phyloP scores from a whole-genome alignment of 768 basidiomycete genomes.

The Lyophyllum semitale region DNA sequence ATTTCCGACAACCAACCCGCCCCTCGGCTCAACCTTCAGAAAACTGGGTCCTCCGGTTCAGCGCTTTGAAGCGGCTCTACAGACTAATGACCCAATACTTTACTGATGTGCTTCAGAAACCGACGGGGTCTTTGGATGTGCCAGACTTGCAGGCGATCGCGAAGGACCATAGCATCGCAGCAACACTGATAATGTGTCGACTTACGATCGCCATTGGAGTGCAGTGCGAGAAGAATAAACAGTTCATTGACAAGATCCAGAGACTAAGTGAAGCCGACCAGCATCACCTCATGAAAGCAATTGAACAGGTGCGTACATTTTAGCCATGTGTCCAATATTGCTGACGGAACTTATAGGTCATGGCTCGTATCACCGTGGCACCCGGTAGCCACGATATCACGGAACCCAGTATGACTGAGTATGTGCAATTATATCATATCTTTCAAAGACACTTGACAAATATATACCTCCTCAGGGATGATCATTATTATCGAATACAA shows the following conservation, averaged over 20 bases:
- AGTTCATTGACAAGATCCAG: constrained; percentile 89
- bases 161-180: constrained; percentile 66
- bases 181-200: constrained; percentile 75
- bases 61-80: constrained; percentile 80
- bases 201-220: constrained; percentile 85
- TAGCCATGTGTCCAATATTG: background rate
- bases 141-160: constrained; percentile 88
- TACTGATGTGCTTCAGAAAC: constrained; percentile 79
- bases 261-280: constrained; percentile 80
- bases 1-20: constrained; percentile 69
- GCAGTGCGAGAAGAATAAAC: constrained; percentile 86
- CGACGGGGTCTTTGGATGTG: constrained; percentile 76
- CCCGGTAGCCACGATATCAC: constrained; percentile 49
- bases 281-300: constrained; percentile 89
- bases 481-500: constrained; percentile 87
- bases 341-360: constrained; percentile 51
- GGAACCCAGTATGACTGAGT: constrained; percentile 80
- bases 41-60: constrained; percentile 90
- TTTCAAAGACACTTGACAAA: constrained; percentile 6
- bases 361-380: constrained; percentile 66
- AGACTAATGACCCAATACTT: constrained; percentile 89
- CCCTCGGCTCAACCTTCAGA: constrained; percentile 66
- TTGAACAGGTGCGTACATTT: constrained; percentile 72
- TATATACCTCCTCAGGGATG: constrained; percentile 56
- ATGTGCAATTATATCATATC: constrained; percentile 26